Percentiles rank a stretch among this genome's conserved stretches.
These are phyloP conservation scores for Phaseolus coccineus DNA, from an alignment of 331 rosid species.

Conservation along the genomic window DNA sequence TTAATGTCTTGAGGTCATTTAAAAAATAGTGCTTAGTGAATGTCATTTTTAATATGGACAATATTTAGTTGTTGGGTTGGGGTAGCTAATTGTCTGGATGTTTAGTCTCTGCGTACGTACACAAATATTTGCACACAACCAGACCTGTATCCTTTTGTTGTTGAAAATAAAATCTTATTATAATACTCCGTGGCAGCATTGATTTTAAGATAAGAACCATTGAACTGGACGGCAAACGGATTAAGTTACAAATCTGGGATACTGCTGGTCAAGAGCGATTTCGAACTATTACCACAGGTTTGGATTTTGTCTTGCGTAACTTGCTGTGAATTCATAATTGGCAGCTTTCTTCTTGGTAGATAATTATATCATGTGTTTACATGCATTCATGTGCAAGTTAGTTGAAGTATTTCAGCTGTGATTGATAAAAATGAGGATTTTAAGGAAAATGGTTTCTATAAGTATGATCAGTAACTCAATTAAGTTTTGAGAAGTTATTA, in stretches of 20 bases:
- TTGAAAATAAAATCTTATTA: slow-evolving; percentile 13
- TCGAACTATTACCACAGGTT: slow-evolving; percentile 84
- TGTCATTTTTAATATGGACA: slow-evolving; percentile 12
- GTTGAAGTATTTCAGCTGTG: slow-evolving; percentile 25
- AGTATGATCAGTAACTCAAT: neutral
- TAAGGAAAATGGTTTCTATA: neutral
- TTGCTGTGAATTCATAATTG: slow-evolving; percentile 24
- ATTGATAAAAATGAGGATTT: slow-evolving; percentile 3
- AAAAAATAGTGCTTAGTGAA: neutral
- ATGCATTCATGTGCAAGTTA: slow-evolving; percentile 19
- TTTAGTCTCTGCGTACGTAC: slow-evolving; percentile 13
- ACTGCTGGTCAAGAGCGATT: slow-evolving; percentile 92
- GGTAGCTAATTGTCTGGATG: slow-evolving; percentile 19
- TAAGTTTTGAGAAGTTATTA: neutral
- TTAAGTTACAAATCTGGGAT: slow-evolving; percentile 89
- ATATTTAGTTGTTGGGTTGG: slow-evolving; percentile 8
- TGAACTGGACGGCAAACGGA: slow-evolving; percentile 79
- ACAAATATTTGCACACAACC: slow-evolving; percentile 23
- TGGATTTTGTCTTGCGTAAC: slow-evolving; percentile 38
- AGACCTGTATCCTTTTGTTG: slow-evolving; percentile 1
- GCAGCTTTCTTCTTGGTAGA: slow-evolving; percentile 20
- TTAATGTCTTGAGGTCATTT: slow-evolving; percentile 7
- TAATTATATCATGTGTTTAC: slow-evolving; percentile 9
- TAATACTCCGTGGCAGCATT: slow-evolving; percentile 58
- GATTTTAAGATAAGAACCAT: slow-evolving; percentile 92